A percentile compares a stretch with the other conserved stretches of the same genome.
These are phyloP conservation scores for Lithospermum erythrorhizon DNA, from an alignment of 257 asterid genomes.

Conservation along the genomic window DNA sequence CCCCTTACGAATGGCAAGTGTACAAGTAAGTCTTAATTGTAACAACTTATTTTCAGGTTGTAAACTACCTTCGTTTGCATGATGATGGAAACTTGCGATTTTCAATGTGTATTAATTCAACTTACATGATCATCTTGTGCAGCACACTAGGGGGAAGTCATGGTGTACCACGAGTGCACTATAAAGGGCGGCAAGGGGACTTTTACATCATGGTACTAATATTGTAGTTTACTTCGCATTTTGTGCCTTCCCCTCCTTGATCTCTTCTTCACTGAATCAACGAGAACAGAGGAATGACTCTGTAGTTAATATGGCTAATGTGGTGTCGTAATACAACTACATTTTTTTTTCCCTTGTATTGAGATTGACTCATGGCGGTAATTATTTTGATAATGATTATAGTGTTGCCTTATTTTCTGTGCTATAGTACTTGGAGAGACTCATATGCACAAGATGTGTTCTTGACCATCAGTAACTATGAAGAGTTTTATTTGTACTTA, in stretches of 20 bases:
- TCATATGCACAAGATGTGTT: not conserved
- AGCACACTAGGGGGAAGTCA: constrained; percentile 80
- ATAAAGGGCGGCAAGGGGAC: constrained; percentile 71
- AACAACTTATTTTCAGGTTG: not conserved
- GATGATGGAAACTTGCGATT: not conserved
- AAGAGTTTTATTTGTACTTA: too few species aligned
- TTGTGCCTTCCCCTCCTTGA: constrained; percentile 2
- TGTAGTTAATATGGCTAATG: not conserved
- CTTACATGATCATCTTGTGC: constrained; percentile 13
- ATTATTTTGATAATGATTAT: not conserved
- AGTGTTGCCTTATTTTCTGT: not conserved
- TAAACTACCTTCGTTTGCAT: not conserved
- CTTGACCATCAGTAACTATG: not conserved
- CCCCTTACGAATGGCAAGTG: constrained; percentile 86
- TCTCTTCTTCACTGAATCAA: not conserved
- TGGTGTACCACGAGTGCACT: constrained; percentile 87
- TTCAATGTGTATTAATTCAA: constrained; percentile 8
- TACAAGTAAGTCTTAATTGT: constrained; percentile 46
- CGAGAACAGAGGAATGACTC: not conserved
- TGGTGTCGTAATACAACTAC: not conserved
- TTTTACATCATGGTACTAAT: constrained; percentile 62
- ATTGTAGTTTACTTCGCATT: constrained; percentile 3
- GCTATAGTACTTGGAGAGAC: not conserved
- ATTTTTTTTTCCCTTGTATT: not conserved
- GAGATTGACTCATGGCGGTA: too few species aligned